Evolutionary conservation across 495 filamentous ascomycete genomes (phyloP).

Genomic region (Diplogelasinospora grovesii): DNA sequence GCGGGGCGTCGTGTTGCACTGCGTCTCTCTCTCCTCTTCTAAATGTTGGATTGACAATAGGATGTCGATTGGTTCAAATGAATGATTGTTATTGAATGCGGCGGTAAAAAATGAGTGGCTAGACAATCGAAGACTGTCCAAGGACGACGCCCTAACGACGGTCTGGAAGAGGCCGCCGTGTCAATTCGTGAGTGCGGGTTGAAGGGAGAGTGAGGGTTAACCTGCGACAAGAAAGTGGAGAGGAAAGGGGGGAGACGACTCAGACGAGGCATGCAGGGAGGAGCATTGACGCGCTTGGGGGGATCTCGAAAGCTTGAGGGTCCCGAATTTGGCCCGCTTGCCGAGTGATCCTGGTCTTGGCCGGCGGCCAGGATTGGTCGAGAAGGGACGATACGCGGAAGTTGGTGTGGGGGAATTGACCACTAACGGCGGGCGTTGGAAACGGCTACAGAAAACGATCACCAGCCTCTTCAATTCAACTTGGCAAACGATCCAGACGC

Average conservation of each 20-base stretch:
- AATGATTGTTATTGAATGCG: conserved; percentile 5
- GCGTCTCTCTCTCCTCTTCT: no score
- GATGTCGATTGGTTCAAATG: not conserved
- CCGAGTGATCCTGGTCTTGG: no score
- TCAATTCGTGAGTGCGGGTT: conserved; percentile 2
- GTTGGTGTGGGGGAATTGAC: no score
- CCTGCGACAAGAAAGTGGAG: conserved; percentile 10
- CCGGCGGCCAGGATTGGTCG: no score
- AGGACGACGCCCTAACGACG: not conserved
- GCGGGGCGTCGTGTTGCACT: not conserved
- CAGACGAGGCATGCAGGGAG: not conserved
- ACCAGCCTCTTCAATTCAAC: no score
- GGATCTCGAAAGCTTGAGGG: not conserved
- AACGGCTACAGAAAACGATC: no score
- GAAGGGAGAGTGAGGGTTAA: conserved; percentile 7
- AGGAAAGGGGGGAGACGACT: conserved; percentile 9
- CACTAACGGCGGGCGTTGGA: no score
- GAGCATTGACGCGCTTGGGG: not conserved
- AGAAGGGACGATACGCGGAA: no score
- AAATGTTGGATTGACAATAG: conserved; percentile 3
- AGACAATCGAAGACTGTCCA: conserved; percentile 8
- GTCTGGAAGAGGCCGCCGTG: conserved; percentile 8
- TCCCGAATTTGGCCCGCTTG: not conserved
- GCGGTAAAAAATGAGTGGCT: conserved; percentile 12
- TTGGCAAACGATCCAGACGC: no score